These are phyloP conservation scores for Monosporascus sp. DNA, from an alignment of 2,329 filamentous ascomycete species.

Conservation along the genomic window DNA sequence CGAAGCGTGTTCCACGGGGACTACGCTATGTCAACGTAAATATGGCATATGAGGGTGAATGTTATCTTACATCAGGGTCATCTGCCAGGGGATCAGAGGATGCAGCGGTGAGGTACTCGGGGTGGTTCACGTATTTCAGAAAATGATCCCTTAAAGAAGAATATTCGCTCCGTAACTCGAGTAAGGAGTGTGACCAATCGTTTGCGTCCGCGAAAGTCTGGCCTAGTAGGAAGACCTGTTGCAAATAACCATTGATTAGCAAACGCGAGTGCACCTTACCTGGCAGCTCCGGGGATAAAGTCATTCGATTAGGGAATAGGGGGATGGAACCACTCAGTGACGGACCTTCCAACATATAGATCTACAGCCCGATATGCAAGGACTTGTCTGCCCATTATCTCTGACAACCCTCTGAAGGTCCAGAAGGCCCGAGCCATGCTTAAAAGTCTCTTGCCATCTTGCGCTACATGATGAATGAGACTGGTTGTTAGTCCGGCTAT, in stretches of 20 bases:
- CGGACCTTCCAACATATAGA: conserved; percentile 89
- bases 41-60: conserved; percentile 8
- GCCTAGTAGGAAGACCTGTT: conserved; percentile 75
- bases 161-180: conserved; percentile 71
- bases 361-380: conserved; percentile 68
- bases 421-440: conserved; percentile 51
- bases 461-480: conserved; percentile 39
- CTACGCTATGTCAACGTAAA: conserved; percentile 39
- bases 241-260: conserved; percentile 4
- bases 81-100: conserved; percentile 81
- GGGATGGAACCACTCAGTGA: not conserved
- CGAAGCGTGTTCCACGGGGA: conserved; percentile 89
- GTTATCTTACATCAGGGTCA: conserved; percentile 52
- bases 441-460: conserved; percentile 64
- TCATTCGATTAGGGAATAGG: not conserved
- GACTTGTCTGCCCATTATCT: conserved; percentile 52
- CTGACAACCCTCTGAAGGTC: conserved; percentile 62
- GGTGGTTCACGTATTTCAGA: conserved; percentile 76
- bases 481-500: conserved; percentile 1
- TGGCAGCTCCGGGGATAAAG: not conserved
- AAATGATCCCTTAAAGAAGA: conserved; percentile 67
- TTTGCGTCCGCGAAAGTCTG: conserved; percentile 53
- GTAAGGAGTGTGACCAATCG: conserved; percentile 64
- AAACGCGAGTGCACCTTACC: too few species aligned
- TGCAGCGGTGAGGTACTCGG: conserved; percentile 68